Percentiles rank a stretch among this genome's conserved stretches.
These are phyloP conservation scores for Dichotomocladium elegans DNA, from an alignment of 371 early-diverging fungal species.

Conservation along the genomic window DNA sequence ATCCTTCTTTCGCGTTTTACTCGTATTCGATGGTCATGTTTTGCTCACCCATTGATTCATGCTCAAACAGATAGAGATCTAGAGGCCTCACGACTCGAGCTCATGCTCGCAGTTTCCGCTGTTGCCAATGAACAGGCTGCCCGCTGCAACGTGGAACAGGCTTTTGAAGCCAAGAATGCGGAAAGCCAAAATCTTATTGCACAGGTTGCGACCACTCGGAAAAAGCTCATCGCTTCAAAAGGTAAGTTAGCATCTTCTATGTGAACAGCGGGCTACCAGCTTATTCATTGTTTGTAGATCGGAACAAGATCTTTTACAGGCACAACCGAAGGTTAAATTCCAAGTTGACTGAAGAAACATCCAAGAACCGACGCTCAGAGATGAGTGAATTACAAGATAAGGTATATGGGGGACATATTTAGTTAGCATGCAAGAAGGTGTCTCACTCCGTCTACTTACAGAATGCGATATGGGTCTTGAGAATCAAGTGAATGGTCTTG, in stretches of 20 bases:
- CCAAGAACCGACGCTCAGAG: too few species aligned
- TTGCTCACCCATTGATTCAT: not conserved
- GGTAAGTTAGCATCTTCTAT: not conserved
- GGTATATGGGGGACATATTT: not conserved
- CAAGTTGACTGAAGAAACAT: not conserved
- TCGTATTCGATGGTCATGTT: not conserved
- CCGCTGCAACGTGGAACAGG: not conserved
- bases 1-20: too few species aligned
- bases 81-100: not conserved
- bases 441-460: not conserved
- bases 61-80: not conserved
- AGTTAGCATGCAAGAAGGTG: not conserved
- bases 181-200: not conserved
- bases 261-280: not conserved
- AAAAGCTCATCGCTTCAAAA: not conserved
- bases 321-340: not conserved
- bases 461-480: not conserved
- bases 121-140: not conserved
- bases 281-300: not conserved
- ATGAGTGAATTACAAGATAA: not conserved
- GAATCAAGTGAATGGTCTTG: not conserved
- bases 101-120: not conserved
- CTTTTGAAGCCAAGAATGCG: too few species aligned
- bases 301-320: not conserved
- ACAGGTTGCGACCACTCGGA: not conserved